A percentile compares a stretch with the other conserved stretches of the same genome.
Evolutionary conservation across 345 rosid species (phyloP).

Genomic region (Physaria fendleri): DNA sequence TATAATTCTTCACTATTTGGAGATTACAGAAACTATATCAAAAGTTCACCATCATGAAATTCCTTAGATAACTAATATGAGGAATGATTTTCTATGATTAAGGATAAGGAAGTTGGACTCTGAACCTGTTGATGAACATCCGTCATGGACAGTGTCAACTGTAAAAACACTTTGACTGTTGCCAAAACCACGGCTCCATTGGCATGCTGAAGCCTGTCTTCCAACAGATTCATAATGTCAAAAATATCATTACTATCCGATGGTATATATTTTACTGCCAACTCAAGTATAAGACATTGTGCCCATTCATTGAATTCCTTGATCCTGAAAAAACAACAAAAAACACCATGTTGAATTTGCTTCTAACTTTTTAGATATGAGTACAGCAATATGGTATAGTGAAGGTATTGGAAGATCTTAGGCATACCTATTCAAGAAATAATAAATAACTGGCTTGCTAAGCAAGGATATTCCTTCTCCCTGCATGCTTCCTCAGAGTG

Average conservation of each 20-base stretch:
- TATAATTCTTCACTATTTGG: neutral
- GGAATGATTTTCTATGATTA: neutral
- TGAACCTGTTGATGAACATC: conserved; percentile 96
- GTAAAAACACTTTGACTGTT: conserved; percentile 77
- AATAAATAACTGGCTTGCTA: conserved; percentile 71
- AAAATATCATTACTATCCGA: conserved; percentile 83
- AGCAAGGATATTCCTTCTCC: conserved; percentile 75
- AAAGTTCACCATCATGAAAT: neutral
- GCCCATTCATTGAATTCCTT: conserved; percentile 96
- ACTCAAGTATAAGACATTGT: conserved; percentile 91
- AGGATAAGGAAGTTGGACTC: conserved; percentile 7
- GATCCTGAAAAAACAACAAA: conserved; percentile 76
- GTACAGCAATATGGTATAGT: neutral
- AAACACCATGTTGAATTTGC: conserved; percentile 1
- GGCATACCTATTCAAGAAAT: conserved; percentile 70
- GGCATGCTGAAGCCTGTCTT: conserved; percentile 99
- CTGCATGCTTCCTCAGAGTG: conserved; percentile 81
- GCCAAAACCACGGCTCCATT: conserved; percentile 99
- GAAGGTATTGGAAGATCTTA: neutral
- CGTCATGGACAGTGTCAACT: conserved; percentile 84
- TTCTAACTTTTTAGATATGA: neutral
- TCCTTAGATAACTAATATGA: neutral
- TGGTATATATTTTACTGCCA: conserved; percentile 82
- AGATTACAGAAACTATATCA: neutral
- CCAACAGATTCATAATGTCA: conserved; percentile 97